Evolutionary conservation across 2,329 filamentous ascomycete species (phyloP).

Genomic region (Trichophyton rubrum): DNA sequence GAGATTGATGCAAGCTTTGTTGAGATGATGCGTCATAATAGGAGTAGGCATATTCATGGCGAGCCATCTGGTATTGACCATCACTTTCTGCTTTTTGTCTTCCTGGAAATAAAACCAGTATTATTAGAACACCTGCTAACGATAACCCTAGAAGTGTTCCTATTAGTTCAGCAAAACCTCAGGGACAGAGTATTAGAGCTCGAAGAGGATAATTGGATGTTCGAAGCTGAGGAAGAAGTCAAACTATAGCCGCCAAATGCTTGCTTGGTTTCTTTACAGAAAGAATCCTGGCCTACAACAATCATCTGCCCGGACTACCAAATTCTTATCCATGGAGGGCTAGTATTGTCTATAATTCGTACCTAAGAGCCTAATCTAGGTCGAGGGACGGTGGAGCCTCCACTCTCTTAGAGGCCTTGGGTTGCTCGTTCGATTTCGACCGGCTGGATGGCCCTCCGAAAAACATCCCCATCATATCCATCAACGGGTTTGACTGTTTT

Average conservation of each 20-base stretch:
- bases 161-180: conserved; percentile 56
- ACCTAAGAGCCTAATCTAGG: conserved; percentile 26
- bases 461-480: conserved; percentile 97
- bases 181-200: conserved; percentile 59
- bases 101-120: background rate
- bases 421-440: conserved; percentile 32
- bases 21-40: conserved; percentile 28
- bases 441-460: conserved; percentile 53
- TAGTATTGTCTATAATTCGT: background rate
- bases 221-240: conserved; percentile 52
- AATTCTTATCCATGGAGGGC: background rate
- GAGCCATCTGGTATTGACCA: conserved; percentile 50
- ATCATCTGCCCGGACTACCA: conserved; percentile 2
- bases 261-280: background rate
- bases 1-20: conserved; percentile 37
- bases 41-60: conserved; percentile 40
- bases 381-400: conserved; percentile 36
- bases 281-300: background rate
- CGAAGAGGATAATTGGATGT: conserved; percentile 85
- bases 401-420: conserved; percentile 33
- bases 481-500: conserved; percentile 76
- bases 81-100: background rate
- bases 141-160: conserved; percentile 50
- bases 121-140: conserved; percentile 12
- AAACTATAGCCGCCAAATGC: conserved; percentile 14